phyloP scores from a whole-genome alignment of 2,329 filamentous ascomycete genomes.

The Cladophialophora psammophila region DNA sequence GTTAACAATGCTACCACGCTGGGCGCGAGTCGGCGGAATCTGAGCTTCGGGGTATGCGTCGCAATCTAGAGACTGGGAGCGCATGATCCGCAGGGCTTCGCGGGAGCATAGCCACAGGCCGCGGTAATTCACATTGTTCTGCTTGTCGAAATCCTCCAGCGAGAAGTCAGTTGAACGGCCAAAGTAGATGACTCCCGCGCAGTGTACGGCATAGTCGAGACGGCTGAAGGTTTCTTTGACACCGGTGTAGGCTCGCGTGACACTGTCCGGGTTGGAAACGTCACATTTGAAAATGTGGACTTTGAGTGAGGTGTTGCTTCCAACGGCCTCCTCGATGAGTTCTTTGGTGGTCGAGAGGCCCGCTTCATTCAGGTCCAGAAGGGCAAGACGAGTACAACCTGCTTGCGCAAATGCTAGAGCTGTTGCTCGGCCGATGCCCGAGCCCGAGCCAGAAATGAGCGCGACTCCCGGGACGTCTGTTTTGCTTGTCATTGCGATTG shows the following conservation, averaged over 20 bases:
- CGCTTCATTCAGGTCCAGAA: slow-evolving; percentile 27
- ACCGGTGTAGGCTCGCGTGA: slow-evolving; percentile 48
- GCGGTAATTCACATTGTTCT: slow-evolving; percentile 64
- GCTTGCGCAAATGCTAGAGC: slow-evolving; percentile 78
- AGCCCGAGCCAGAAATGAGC: slow-evolving; percentile 52
- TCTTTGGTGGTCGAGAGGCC: slow-evolving; percentile 23
- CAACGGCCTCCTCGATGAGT: slow-evolving; percentile 39
- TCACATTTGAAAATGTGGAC: slow-evolving; percentile 50
- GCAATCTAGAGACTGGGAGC: slow-evolving; percentile 46
- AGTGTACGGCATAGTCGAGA: slow-evolving; percentile 65
- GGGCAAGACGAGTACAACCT: slow-evolving; percentile 60
- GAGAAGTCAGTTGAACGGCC: slow-evolving; percentile 57
- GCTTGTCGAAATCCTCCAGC: slow-evolving; percentile 58
- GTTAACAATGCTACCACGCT: slow-evolving; percentile 60
- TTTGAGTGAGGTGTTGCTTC: slow-evolving; percentile 43
- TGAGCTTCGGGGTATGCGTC: slow-evolving; percentile 49
- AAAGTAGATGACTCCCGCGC: slow-evolving; percentile 58
- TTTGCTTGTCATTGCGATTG: slow-evolving; percentile 18
- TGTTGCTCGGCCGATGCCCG: slow-evolving; percentile 85
- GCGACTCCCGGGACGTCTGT: slow-evolving; percentile 30
- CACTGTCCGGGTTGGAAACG: slow-evolving; percentile 57
- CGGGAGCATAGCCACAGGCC: slow-evolving; percentile 59
- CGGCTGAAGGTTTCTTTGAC: slow-evolving; percentile 51
- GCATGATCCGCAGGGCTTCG: slow-evolving; percentile 56
- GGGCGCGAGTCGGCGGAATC: slow-evolving; percentile 42